Evolutionary conservation across 78 protist genomes (phyloP).

Genomic region (Dictyostelium intermedium): DNA sequence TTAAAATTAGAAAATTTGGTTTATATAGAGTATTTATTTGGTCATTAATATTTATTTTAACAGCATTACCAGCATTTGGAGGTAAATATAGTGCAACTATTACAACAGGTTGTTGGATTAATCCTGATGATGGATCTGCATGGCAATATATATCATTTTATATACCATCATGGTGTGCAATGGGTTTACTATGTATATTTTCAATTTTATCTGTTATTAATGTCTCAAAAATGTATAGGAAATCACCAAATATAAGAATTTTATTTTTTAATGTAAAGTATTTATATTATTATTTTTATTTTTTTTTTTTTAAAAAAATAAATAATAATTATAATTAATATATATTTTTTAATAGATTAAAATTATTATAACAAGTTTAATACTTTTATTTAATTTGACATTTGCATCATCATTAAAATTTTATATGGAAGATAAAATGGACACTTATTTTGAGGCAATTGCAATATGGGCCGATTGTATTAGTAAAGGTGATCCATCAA

Average conservation of each 20-base stretch:
- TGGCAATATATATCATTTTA: constrained; percentile 48
- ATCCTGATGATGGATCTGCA: background rate
- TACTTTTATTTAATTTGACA: constrained; percentile 13
- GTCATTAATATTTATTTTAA: background rate
- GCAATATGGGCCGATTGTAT: background rate
- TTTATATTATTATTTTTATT: background rate
- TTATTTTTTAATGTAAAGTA: constrained; percentile 33
- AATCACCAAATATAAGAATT: background rate
- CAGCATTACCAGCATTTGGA: background rate
- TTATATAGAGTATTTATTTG: background rate
- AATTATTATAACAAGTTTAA: background rate
- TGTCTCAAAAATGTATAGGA: constrained; percentile 6
- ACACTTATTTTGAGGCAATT: background rate
- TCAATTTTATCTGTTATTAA: background rate
- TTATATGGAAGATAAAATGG: background rate
- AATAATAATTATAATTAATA: background rate
- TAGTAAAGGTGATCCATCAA: background rate
- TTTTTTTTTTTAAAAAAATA: background rate
- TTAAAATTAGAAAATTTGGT: background rate
- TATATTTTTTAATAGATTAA: constrained; percentile 3
- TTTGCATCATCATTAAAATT: constrained; percentile 33
- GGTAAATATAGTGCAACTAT: background rate
- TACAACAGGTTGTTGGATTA: constrained; percentile 26
- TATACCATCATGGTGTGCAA: background rate
- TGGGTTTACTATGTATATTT: background rate